Evolutionary conservation across 1,139 yeast genomes (phyloP), one percentile per base, ranked within the genome.

Genomic region (Nadsonia commutata): DNA sequence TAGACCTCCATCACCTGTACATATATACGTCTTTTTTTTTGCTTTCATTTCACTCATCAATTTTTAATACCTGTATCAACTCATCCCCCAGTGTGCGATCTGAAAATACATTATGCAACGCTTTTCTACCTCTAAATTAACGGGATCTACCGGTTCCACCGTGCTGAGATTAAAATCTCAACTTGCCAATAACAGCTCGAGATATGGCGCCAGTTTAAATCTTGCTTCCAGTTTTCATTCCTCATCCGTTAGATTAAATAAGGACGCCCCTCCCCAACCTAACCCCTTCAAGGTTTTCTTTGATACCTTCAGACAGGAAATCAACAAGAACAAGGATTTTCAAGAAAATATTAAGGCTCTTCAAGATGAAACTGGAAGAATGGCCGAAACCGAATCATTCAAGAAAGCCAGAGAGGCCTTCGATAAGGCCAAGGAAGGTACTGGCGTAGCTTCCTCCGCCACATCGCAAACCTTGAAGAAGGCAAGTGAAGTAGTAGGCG

Each of bases 401-500:
- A 84, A 80, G 61, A 78, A 73, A 56, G 98, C 98, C 40, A 81
- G 83, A 57, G 96, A 86, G 51, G 98, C 98, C 0, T 85, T 81
- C 55, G 85, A 82, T 46, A 73, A 70, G 51, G 96, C 97, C 2
- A 93, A 59, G 31, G 54, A 54, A 42, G 64, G 65, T 6, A 55
- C 63, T 2, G 55, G 61, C 20, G 52, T 58, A 27, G 64, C 64
- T 11, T 52, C 65, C 3, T 75, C 88, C 38, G 86, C 86, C 37
- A 84, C 95, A 8, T 88, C 94, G 2, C 76, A 80, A 59, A 83
- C 86, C 39, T 76, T 86, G 46, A 75, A 77, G 54, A 83, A 83
- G 64, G 90, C 97, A 2, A 96, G 97, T n/a, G 85, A 82, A 56
- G 93, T 80, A 31, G 85, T 90, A 23, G 98, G 96, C 45, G 80